These are phyloP conservation scores for Mycena belliarum DNA, from an alignment of 768 basidiomycete species.

Conservation along the genomic window DNA sequence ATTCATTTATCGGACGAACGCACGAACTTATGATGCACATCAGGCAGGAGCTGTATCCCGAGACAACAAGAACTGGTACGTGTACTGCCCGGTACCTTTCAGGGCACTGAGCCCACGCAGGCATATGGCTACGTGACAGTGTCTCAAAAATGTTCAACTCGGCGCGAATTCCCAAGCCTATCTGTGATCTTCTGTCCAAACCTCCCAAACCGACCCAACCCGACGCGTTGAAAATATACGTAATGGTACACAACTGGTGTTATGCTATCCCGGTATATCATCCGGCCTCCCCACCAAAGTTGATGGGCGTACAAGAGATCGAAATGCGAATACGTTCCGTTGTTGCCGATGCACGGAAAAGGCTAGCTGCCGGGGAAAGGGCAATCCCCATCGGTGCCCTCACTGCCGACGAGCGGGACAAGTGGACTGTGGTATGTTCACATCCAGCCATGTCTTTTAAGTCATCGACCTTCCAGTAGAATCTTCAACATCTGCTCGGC, in stretches of 20 bases:
- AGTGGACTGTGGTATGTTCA: constrained; percentile 70
- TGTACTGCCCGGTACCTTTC: constrained; percentile 1
- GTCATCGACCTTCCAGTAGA: constrained; percentile 43
- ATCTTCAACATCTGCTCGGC: constrained; percentile 65
- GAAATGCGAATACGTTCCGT: constrained; percentile 45
- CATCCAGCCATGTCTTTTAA: background rate
- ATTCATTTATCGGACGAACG: background rate
- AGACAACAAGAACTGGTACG: constrained; percentile 70
- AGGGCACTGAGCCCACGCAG: constrained; percentile 27
- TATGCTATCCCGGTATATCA: constrained; percentile 75
- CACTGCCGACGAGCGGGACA: constrained; percentile 79
- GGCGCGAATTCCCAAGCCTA: constrained; percentile 68
- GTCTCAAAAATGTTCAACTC: constrained; percentile 72
- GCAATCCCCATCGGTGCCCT: constrained; percentile 68
- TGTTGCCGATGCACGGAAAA: constrained; percentile 57
- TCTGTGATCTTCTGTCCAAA: constrained; percentile 65
- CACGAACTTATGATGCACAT: background rate
- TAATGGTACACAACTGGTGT: constrained; percentile 77
- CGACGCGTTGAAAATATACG: constrained; percentile 57
- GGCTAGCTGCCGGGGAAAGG: constrained; percentile 52
- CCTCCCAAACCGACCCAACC: constrained; percentile 45
- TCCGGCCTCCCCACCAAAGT: constrained; percentile 28
- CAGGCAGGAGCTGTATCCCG: constrained; percentile 71
- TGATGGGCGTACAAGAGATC: constrained; percentile 42
- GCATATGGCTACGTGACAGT: constrained; percentile 64